Evolutionary conservation across 257 asterid genomes (phyloP).

Genomic region (Parsonsia alboflavescens): DNA sequence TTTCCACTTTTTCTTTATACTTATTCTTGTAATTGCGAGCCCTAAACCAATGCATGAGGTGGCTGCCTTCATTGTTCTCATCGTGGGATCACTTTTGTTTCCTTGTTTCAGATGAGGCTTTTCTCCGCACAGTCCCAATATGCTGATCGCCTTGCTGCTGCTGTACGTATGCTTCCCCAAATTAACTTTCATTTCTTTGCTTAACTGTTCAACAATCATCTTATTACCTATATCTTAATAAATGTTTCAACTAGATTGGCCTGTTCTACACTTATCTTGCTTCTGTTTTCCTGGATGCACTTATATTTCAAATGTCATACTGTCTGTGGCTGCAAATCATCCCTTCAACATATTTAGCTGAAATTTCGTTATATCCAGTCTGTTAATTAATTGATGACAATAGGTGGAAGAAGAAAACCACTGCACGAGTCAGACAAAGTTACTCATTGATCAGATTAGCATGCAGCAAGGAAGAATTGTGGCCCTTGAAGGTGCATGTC

Average conservation of each 20-base stretch:
- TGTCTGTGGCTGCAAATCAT: neutral
- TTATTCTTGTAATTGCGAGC: neutral
- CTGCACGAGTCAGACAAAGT: slow-evolving; percentile 75
- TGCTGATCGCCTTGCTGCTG: slow-evolving; percentile 87
- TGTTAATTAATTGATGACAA: slow-evolving; percentile 21
- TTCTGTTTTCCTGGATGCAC: neutral
- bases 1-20: neutral
- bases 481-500: slow-evolving; percentile 73
- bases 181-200: neutral
- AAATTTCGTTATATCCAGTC: neutral
- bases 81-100: slow-evolving; percentile 14
- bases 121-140: slow-evolving; percentile 75
- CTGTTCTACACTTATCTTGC: neutral
- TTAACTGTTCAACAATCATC: neutral
- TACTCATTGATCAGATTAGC: slow-evolving; percentile 83
- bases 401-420: slow-evolving; percentile 94
- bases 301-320: neutral
- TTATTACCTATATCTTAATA: neutral
- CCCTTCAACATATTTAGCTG: neutral
- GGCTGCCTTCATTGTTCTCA: neutral
- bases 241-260: neutral
- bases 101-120: slow-evolving; percentile 73
- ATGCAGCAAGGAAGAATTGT: slow-evolving; percentile 65
- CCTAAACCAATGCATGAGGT: neutral
- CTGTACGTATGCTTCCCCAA: slow-evolving; percentile 49